phyloP scores from a whole-genome alignment of 345 rosid genomes.

The Citrus australasica region DNA sequence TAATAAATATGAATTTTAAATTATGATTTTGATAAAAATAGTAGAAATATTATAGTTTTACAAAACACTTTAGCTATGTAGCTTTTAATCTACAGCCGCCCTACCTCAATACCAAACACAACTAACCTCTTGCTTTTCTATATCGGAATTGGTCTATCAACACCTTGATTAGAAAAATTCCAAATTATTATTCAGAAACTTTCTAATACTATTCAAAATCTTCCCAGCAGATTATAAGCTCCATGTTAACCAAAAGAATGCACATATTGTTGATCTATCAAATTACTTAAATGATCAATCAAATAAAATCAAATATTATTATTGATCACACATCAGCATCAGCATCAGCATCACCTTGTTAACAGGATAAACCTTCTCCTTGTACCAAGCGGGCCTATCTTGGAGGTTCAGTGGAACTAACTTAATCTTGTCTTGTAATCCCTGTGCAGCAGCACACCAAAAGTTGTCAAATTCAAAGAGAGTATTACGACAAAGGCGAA shows the following conservation, averaged over 20 bases:
- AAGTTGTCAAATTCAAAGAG: background rate
- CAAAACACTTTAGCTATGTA: too few relatives aligned
- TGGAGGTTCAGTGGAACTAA: constrained; percentile 71
- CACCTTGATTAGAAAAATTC: background rate
- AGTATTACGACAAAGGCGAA: background rate
- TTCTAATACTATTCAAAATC: background rate
- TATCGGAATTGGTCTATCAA: background rate
- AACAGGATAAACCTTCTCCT: constrained; percentile 71
- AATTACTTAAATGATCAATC: too few relatives aligned
- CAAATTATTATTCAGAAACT: background rate
- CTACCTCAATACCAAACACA: too few relatives aligned
- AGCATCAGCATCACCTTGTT: constrained; percentile 54
- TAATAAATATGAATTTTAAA: too few relatives aligned
- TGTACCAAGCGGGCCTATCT: constrained; percentile 85
- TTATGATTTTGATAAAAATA: too few relatives aligned
- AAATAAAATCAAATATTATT: background rate
- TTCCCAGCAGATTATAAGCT: background rate
- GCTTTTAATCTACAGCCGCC: too few relatives aligned
- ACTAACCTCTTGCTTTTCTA: background rate
- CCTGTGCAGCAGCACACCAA: constrained; percentile 43
- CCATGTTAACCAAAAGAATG: background rate
- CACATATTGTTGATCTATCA: too few relatives aligned
- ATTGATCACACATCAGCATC: background rate
- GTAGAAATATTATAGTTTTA: too few relatives aligned
- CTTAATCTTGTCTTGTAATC: constrained; percentile 74